Conservation (phyloP, 305 asterid species). For the Rubia peregrina region DNA sequence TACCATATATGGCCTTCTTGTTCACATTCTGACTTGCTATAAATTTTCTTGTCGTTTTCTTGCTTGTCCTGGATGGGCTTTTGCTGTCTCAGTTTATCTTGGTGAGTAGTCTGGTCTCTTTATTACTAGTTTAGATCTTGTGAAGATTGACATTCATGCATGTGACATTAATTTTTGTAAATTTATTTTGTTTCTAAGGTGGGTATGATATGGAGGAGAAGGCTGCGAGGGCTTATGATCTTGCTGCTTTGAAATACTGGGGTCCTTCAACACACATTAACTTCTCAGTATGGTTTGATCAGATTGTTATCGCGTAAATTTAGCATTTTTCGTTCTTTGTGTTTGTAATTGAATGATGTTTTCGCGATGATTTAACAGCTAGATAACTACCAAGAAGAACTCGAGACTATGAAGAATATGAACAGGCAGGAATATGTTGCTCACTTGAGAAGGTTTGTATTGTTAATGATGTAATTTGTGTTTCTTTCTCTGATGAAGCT, state of each 20-base stretch:
- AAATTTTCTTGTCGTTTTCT: constrained; percentile 13
- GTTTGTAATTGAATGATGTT: not conserved
- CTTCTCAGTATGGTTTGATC: constrained; percentile 20
- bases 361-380: constrained; percentile 28
- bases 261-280: constrained; percentile 34
- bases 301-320: no score
- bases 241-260: constrained; percentile 40
- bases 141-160: not conserved
- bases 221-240: constrained; percentile 39
- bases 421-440: constrained; percentile 89
- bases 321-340: not conserved
- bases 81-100: constrained; percentile 24
- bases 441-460: constrained; percentile 64
- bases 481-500: no score
- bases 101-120: constrained; percentile 15
- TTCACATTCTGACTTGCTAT: constrained; percentile 16
- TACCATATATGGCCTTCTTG: constrained; percentile 10
- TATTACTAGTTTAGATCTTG: no score
- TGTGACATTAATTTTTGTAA: not conserved
- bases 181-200: constrained; percentile 16
- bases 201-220: constrained; percentile 42
- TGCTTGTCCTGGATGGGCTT: constrained; percentile 14
- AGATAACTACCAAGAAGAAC: constrained; percentile 73
- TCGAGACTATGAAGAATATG: constrained; percentile 86
- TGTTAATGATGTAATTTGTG: not conserved